Percentiles rank a stretch among this genome's conserved stretches.
Conservation (phyloP, 352 stramenopile genomes). For the Globisporangium echinulatum region DNA sequence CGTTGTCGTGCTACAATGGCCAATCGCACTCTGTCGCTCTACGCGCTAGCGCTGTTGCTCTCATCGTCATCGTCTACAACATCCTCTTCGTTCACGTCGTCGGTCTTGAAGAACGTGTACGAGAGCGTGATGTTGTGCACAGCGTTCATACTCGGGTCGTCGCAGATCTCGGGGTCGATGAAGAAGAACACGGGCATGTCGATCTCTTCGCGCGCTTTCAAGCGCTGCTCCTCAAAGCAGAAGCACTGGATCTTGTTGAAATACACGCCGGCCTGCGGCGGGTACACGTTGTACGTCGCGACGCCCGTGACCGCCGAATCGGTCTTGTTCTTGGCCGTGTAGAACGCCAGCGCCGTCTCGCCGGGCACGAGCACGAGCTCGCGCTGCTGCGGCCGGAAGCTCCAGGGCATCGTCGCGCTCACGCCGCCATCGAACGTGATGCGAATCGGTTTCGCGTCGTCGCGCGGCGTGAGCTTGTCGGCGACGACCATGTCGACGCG, state of each 20-base stretch:
- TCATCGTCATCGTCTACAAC: conserved; percentile 67
- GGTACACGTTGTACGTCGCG: conserved; percentile 99
- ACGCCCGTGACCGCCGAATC: conserved; percentile 98
- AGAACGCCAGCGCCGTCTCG: conserved; percentile 98
- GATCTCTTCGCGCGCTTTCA: conserved; percentile 96
- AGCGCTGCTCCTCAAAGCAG: conserved; percentile 99
- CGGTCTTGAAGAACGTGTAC: conserved; percentile 98
- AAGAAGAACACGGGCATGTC: conserved; percentile 99
- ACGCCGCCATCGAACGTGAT: conserved; percentile 96
- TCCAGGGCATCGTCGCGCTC: conserved; percentile 94
- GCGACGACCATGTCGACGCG: conserved; percentile 67
- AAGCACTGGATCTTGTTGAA: conserved; percentile 99
- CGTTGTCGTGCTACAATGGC: background rate
- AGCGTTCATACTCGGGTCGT: conserved; percentile 95
- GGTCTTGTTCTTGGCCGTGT: conserved; percentile 96
- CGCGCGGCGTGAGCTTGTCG: conserved; percentile 86
- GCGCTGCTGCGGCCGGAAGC: conserved; percentile 93
- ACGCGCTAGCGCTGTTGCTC: background rate
- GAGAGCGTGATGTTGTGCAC: conserved; percentile 97
- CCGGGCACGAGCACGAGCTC: conserved; percentile 92
- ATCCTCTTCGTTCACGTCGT: conserved; percentile 90
- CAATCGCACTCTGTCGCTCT: background rate
- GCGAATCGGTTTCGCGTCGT: conserved; percentile 90
- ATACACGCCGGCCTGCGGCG: conserved; percentile 94
- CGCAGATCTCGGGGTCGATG: conserved; percentile 97